Evolutionary conservation across 129 eudicot species (phyloP).

Genomic region (Erigeron canadensis): DNA sequence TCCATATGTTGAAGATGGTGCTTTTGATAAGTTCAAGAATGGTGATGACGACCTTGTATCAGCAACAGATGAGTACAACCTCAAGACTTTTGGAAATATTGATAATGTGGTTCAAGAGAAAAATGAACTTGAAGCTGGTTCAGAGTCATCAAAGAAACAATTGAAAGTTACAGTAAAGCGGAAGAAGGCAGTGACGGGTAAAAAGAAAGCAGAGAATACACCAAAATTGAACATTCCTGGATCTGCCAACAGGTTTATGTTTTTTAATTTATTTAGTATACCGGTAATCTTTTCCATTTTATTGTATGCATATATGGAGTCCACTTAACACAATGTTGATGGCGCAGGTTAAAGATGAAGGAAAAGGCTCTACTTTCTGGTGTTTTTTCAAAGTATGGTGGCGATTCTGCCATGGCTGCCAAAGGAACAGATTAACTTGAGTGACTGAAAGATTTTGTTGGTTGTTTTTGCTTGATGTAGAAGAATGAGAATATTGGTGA

Average conservation of each 20-base stretch:
- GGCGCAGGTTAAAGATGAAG: constrained; percentile 64
- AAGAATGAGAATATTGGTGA: constrained; percentile 14
- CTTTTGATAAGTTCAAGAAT: constrained; percentile 26
- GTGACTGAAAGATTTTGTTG: neutral
- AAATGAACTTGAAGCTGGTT: constrained; percentile 22
- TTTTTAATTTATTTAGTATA: neutral
- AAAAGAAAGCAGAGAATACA: constrained; percentile 39
- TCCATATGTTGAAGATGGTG: constrained; percentile 25
- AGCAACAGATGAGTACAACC: constrained; percentile 20
- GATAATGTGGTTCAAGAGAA: constrained; percentile 28
- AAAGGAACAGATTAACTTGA: constrained; percentile 34
- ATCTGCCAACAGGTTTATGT: constrained; percentile 62
- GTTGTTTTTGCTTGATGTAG: neutral
- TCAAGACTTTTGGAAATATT: neutral
- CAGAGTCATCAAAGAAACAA: constrained; percentile 30
- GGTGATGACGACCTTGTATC: constrained; percentile 33
- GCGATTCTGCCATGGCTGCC: constrained; percentile 34
- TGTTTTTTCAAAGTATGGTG: constrained; percentile 69
- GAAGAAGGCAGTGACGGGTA: constrained; percentile 37
- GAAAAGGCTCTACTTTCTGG: constrained; percentile 78
- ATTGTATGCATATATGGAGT: neutral
- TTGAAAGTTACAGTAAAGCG: constrained; percentile 29
- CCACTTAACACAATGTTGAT: constrained; percentile 4
- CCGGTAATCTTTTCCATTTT: neutral
- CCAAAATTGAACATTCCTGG: constrained; percentile 56